phyloP scores from a whole-genome alignment of 2,329 filamentous ascomycete species.

The Arthrobotrys entomopaga region DNA sequence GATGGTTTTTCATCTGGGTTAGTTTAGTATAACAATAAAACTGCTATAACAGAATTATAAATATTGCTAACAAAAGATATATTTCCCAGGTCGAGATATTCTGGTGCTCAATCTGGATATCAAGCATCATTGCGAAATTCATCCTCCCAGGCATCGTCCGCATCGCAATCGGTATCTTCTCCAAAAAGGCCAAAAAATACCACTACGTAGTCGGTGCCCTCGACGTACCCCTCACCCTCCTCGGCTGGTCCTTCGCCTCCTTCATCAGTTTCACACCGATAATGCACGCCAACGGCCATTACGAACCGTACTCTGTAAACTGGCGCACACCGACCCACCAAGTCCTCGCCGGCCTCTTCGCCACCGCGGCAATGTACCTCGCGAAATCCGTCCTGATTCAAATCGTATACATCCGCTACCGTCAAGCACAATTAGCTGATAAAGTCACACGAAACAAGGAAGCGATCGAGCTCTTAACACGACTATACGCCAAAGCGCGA shows the following conservation, averaged over 20 bases:
- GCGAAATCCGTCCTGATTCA: conserved; percentile 81
- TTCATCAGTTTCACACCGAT: conserved; percentile 69
- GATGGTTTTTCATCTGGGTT: conserved; percentile 69
- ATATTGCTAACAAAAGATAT: not conserved
- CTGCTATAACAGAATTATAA: too few species aligned
- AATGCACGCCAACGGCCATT: conserved; percentile 16
- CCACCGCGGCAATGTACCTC: conserved; percentile 77
- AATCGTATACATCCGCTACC: conserved; percentile 84
- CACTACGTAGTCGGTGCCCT: conserved; percentile 72
- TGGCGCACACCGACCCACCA: conserved; percentile 22
- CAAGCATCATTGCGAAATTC: conserved; percentile 71
- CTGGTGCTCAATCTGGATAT: conserved; percentile 74
- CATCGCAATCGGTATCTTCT: conserved; percentile 75
- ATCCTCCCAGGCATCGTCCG: conserved; percentile 72
- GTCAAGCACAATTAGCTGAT: conserved; percentile 82
- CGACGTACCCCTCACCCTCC: conserved; percentile 74
- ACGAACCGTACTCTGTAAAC: not conserved
- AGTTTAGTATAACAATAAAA: conserved; percentile 54
- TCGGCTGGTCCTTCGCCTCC: conserved; percentile 74
- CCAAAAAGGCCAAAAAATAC: conserved; percentile 76
- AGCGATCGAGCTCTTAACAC: conserved; percentile 79
- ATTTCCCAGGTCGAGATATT: conserved; percentile 70
- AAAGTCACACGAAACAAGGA: conserved; percentile 90
- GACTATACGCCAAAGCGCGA: conserved; percentile 75
- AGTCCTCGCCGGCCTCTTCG: conserved; percentile 73